Evolutionary conservation across 805 yeast genomes (phyloP).

Genomic region (Brettanomyces bruxellensis): DNA sequence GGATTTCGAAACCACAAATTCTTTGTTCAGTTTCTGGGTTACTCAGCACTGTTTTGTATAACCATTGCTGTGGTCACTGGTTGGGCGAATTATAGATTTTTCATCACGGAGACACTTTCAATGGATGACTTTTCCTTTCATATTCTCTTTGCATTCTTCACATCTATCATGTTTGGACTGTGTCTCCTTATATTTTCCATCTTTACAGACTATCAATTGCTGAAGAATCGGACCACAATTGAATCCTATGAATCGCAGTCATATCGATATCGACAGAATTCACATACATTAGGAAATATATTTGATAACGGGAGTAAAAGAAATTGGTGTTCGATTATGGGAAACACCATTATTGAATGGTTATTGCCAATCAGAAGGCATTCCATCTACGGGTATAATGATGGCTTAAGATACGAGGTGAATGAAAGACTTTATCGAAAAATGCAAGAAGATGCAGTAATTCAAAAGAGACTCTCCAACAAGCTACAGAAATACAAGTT

Average conservation of each 20-base stretch:
- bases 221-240: constrained; percentile 68
- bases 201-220: constrained; percentile 50
- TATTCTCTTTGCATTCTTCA: constrained; percentile 49
- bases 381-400: constrained; percentile 12
- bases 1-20: constrained; percentile 76
- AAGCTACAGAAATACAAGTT: constrained; percentile 27
- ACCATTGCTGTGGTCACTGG: constrained; percentile 33
- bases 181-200: constrained; percentile 49
- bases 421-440: constrained; percentile 33
- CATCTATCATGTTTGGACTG: constrained; percentile 43
- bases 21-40: constrained; percentile 65
- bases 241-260: constrained; percentile 58
- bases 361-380: constrained; percentile 41
- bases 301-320: constrained; percentile 59
- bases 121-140: constrained; percentile 42
- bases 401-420: constrained; percentile 46
- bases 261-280: constrained; percentile 31
- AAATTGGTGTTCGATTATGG: constrained; percentile 74
- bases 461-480: constrained; percentile 37
- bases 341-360: constrained; percentile 59
- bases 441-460: constrained; percentile 30
- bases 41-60: constrained; percentile 39
- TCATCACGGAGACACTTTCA: constrained; percentile 20
- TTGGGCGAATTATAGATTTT: constrained; percentile 38
- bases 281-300: constrained; percentile 49